Base-by-base conservation (phyloP, 192 early-diverging fungal species). In the Backusella sp. region DNA sequence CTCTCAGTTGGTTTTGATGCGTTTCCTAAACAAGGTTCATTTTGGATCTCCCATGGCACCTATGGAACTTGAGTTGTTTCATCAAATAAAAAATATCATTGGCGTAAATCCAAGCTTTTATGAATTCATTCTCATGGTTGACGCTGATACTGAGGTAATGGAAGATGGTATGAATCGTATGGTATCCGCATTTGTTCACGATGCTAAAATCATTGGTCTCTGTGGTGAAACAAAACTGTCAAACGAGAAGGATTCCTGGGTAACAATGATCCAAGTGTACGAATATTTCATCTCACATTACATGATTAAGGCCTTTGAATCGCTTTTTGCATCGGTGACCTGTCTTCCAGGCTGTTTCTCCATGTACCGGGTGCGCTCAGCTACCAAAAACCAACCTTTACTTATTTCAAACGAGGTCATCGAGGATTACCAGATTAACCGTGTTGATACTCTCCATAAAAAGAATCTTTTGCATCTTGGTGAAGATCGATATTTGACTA, bases 331-430 rank as follows among this genome's bases (percentile, higher is more conserved):
- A 11, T 93, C 92, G 14, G 97, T 98, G 11, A 96, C 97, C 8
- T 99, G 98, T 88, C 84, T 99, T 75, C 97, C 97, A 19, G 97
- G 97, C 59, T 98, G 98, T 90, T 99, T 99, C 91, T 93, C 90
- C 76, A 97, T 99, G 96, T 99, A 99, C 82, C 93, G 98, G 66
- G 85, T 99, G 39, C 92, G 94, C 56, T 93, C 96, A 12, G 88
- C 96, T 4, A 91, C 91, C 66, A 91, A 96, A 79, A 96, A 95
- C 76, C 88, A 91, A 39, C 98, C 98, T 39, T 86, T 99, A 35
- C 86, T 99, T 36, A 92, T 97, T 66, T 85, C 94, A 15, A 95
- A 96, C 73, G 86, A 88, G 69, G 88, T 99, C 32, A 94, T 99
- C 73, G 89, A 92, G 8, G 97, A 98, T 41, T 99, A 99, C 81